Conservation (phyloP, 169 alveolate genomes). For the Plasmodium knowlesi region DNA sequence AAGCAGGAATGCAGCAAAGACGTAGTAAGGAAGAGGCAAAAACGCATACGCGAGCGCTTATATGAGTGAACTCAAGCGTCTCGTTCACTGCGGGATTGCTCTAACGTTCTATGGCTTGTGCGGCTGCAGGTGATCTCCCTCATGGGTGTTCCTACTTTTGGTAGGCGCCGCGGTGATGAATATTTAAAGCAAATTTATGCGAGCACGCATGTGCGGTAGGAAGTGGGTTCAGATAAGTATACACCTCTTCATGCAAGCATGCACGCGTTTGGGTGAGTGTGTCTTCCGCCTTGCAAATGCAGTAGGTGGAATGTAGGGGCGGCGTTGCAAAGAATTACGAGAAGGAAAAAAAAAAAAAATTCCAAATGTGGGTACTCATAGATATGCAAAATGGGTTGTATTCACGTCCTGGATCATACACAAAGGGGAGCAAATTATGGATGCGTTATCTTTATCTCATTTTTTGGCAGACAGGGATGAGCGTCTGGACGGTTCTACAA, state of each 20-base stretch:
- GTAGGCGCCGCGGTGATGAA: not conserved
- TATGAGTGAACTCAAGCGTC: not conserved
- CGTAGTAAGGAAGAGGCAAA: not conserved
- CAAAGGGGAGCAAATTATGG: not conserved
- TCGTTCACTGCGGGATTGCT: not conserved
- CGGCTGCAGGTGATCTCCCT: not conserved
- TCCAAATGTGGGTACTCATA: not conserved
- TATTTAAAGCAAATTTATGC: not conserved
- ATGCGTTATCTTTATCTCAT: not conserved
- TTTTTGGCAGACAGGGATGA: not conserved
- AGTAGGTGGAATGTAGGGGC: not conserved
- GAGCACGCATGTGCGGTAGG: not conserved
- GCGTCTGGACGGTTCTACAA: not conserved
- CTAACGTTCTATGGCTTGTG: not conserved
- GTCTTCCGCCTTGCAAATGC: not conserved
- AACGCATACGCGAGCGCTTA: not conserved
- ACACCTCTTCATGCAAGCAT: not conserved
- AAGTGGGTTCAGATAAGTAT: not conserved
- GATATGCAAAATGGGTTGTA: not conserved
- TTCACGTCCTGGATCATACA: not conserved
- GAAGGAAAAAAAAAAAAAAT: not conserved
- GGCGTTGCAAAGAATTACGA: not conserved
- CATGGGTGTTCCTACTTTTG: not conserved
- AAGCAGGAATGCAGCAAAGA: not conserved
- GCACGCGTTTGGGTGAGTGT: not conserved